Percentiles rank a stretch among this genome's conserved stretches.
Evolutionary conservation across 257 asterid genomes (phyloP).

Genomic region (Ligustrum vulgare): DNA sequence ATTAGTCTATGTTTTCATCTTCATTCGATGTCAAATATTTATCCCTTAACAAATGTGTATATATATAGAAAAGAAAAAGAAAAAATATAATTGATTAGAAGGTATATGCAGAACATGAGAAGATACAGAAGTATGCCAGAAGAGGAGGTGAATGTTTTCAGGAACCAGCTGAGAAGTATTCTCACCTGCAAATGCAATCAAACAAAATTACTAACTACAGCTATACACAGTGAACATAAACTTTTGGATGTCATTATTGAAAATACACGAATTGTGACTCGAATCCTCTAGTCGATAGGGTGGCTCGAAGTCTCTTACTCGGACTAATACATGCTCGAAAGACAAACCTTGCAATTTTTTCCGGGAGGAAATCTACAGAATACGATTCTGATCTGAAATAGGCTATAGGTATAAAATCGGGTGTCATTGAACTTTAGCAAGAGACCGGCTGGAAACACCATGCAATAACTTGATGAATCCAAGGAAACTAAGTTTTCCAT

Average conservation of each 20-base stretch:
- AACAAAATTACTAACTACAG: constrained; percentile 30
- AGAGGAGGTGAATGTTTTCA: background rate
- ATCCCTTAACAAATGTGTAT: no score
- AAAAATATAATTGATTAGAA: background rate
- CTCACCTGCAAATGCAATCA: constrained; percentile 38
- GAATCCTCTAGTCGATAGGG: background rate
- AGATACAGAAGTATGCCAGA: background rate
- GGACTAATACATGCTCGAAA: background rate
- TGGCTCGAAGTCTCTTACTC: background rate
- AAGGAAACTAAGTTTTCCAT: constrained; percentile 87
- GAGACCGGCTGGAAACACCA: constrained; percentile 71
- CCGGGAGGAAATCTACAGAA: background rate
- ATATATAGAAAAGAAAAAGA: no score
- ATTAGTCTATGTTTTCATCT: no score
- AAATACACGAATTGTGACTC: background rate
- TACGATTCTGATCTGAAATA: background rate
- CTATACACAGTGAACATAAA: constrained; percentile 41
- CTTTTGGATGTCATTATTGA: constrained; percentile 1
- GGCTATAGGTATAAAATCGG: background rate
- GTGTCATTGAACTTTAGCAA: constrained; percentile 56
- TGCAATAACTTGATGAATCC: constrained; percentile 80
- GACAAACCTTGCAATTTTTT: background rate
- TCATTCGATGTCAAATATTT: no score
- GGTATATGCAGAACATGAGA: background rate
- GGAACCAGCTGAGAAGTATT: constrained; percentile 29